These are phyloP conservation scores for Gliomastix tumulicola DNA, from an alignment of 2,329 filamentous ascomycete genomes.

Conservation along the genomic window DNA sequence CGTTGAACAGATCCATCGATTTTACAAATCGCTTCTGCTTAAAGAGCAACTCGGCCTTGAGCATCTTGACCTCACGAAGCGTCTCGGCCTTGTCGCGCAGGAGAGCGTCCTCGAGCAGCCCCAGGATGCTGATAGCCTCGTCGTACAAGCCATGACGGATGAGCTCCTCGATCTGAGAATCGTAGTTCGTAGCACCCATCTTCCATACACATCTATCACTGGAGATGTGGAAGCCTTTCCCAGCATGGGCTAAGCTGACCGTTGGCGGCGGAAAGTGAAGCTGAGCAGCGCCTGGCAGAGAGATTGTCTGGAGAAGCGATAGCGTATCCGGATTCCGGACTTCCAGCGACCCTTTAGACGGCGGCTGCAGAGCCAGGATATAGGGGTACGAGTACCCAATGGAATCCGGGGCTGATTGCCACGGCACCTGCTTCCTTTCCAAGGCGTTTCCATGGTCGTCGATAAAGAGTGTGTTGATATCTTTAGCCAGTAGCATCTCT, in stretches of 20 bases:
- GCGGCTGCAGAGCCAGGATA: slow-evolving; percentile 76
- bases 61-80: slow-evolving; percentile 79
- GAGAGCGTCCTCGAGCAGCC: slow-evolving; percentile 88
- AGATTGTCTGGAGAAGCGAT: slow-evolving; percentile 79
- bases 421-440: slow-evolving; percentile 84
- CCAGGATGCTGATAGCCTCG: slow-evolving; percentile 83
- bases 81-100: slow-evolving; percentile 75
- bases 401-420: slow-evolving; percentile 79
- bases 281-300: slow-evolving; percentile 72
- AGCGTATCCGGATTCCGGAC: slow-evolving; percentile 89
- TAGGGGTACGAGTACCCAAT: slow-evolving; percentile 98
- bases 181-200: slow-evolving; percentile 90
- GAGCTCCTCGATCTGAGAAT: slow-evolving; percentile 79
- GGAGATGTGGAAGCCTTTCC: slow-evolving; percentile 89
- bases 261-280: slow-evolving; percentile 90
- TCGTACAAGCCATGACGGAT: slow-evolving; percentile 70
- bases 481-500: slow-evolving; percentile 89
- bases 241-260: slow-evolving; percentile 88
- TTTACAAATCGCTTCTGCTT: slow-evolving; percentile 75
- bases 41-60: slow-evolving; percentile 84
- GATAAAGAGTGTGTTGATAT: slow-evolving; percentile 92
- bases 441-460: slow-evolving; percentile 75
- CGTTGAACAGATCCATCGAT: slow-evolving; percentile 80
- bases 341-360: slow-evolving; percentile 78
- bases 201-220: slow-evolving; percentile 93